A percentile compares a stretch with the other conserved stretches of the same genome.
phyloP scores from a whole-genome alignment of 192 early-diverging fungal genomes.

The Rhizophlyctis rosea region DNA sequence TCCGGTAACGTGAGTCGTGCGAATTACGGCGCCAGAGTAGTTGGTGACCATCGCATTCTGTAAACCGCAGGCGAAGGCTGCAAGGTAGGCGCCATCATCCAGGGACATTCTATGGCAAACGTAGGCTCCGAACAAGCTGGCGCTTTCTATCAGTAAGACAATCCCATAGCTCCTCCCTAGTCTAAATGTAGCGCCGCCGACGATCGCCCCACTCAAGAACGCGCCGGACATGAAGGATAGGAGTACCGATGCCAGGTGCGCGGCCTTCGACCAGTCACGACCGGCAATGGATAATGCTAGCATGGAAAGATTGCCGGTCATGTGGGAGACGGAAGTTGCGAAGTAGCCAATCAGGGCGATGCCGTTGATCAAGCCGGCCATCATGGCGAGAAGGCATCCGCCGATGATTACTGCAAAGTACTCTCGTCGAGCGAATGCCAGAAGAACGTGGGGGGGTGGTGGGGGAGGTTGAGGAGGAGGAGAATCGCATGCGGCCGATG shows the following conservation, averaged over 20 bases:
- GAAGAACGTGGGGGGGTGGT: too few species aligned
- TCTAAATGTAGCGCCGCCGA: constrained; percentile 47
- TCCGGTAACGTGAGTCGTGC: constrained; percentile 55
- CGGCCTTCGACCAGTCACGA: constrained; percentile 30
- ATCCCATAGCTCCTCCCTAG: constrained; percentile 38
- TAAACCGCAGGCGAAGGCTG: constrained; percentile 47
- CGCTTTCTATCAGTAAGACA: constrained; percentile 34
- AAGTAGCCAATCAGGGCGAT: constrained; percentile 45
- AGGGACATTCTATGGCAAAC: constrained; percentile 27
- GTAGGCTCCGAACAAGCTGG: neutral
- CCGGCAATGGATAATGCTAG: constrained; percentile 35
- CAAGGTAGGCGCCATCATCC: constrained; percentile 42
- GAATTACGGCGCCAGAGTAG: constrained; percentile 44
- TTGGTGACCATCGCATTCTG: constrained; percentile 49
- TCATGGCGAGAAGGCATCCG: constrained; percentile 34
- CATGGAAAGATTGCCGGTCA: constrained; percentile 44
- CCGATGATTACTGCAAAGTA: constrained; percentile 36
- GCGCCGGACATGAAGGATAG: constrained; percentile 44
- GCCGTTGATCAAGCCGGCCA: constrained; percentile 54
- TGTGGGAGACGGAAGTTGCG: constrained; percentile 18
- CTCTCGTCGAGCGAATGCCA: too few species aligned
- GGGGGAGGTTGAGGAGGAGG: too few species aligned
- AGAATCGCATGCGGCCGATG: too few species aligned
- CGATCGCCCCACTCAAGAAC: constrained; percentile 38
- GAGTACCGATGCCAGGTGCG: constrained; percentile 31